Evolutionary conservation across 345 rosid genomes (phyloP).

Genomic region (Adansonia digitata): DNA sequence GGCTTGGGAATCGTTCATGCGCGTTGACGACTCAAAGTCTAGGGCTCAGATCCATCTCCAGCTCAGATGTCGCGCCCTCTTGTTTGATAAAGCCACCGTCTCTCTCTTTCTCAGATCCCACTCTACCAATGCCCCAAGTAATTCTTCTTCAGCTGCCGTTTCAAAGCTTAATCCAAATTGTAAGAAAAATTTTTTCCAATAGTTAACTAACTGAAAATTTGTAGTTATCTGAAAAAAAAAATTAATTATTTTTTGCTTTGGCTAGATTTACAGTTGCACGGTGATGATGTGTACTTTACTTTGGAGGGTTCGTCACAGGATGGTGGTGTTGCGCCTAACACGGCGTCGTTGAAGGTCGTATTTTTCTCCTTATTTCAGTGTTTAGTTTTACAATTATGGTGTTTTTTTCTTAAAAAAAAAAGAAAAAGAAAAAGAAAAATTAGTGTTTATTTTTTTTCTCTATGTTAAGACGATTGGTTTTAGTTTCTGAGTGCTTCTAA

Average conservation of each 20-base stretch:
- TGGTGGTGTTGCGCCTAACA: constrained; percentile 28
- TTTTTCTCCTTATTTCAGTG: not conserved
- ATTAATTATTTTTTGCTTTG: not conserved
- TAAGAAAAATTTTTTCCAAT: constrained; percentile 21
- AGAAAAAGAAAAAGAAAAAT: too few relatives aligned
- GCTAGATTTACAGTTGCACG: constrained; percentile 84
- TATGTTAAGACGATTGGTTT: not conserved
- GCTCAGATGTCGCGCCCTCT: constrained; percentile 85
- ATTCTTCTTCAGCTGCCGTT: constrained; percentile 37
- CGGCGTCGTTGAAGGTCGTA: constrained; percentile 46
- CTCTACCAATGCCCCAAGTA: constrained; percentile 5
- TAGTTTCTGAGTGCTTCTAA: not conserved
- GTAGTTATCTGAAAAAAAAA: not conserved
- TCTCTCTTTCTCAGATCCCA: constrained; percentile 61
- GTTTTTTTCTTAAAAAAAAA: too few relatives aligned
- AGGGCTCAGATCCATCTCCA: constrained; percentile 83
- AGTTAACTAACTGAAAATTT: not conserved
- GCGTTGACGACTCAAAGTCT: constrained; percentile 61
- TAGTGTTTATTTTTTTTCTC: too few relatives aligned
- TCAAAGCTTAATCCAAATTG: constrained; percentile 72
- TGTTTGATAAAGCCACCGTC: constrained; percentile 72
- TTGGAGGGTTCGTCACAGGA: constrained; percentile 49
- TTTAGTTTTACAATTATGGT: not conserved
- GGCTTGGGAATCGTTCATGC: constrained; percentile 79
- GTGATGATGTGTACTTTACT: constrained; percentile 76